Conservation (phyloP, 2,329 filamentous ascomycete genomes). For the Xylariomycetidae sp. region DNA sequence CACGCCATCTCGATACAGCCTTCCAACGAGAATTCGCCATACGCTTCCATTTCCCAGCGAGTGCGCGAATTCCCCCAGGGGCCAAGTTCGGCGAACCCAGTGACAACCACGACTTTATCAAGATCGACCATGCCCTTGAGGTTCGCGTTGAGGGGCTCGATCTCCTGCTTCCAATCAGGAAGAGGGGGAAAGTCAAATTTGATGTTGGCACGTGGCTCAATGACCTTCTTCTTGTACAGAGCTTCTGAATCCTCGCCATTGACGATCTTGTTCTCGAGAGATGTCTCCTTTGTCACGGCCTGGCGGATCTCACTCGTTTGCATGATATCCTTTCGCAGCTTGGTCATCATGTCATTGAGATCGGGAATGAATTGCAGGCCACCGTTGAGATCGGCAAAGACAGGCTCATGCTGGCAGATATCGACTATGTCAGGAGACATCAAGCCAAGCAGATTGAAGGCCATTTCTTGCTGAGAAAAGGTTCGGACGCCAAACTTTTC, state of each 20-base stretch:
- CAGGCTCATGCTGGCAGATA: conserved; percentile 89
- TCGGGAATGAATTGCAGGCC: conserved; percentile 96
- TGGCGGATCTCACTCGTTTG: conserved; percentile 91
- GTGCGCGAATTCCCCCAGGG: conserved; percentile 99
- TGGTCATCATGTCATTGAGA: conserved; percentile 89
- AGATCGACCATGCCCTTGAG: conserved; percentile 98
- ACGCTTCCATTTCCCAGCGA: conserved; percentile 98
- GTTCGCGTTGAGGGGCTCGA: conserved; percentile 80
- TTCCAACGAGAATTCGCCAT: conserved; percentile 94
- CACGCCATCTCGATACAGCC: conserved; percentile 99
- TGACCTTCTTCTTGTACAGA: conserved; percentile 88
- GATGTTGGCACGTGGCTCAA: conserved; percentile 94
- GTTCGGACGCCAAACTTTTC: conserved; percentile 96
- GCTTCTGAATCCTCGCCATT: conserved; percentile 90
- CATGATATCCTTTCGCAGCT: conserved; percentile 88
- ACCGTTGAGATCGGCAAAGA: conserved; percentile 96
- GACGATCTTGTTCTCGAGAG: conserved; percentile 95
- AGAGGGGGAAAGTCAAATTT: conserved; percentile 92
- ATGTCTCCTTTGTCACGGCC: conserved; percentile 91
- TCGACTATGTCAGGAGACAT: conserved; percentile 95
- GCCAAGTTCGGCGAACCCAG: conserved; percentile 91
- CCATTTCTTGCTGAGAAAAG: conserved; percentile 99
- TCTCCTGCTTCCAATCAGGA: conserved; percentile 86
- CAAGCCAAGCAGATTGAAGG: conserved; percentile 93
- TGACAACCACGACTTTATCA: conserved; percentile 96